phyloP scores from a whole-genome alignment of 139 green algal species.

The Chlorella sorokiniana region DNA sequence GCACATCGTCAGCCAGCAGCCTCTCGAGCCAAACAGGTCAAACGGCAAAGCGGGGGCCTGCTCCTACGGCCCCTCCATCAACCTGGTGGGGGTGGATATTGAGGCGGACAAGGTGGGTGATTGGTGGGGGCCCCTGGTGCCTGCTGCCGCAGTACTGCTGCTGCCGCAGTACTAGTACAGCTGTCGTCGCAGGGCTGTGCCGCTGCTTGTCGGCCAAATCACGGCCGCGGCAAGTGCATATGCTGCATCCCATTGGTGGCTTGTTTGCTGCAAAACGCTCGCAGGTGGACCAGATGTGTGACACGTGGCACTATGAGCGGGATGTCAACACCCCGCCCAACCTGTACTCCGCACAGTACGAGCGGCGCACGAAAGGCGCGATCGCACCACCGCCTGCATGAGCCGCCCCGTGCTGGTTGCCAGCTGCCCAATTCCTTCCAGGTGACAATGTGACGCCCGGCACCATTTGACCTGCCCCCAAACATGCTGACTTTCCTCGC shows the following conservation, averaged over 20 bases:
- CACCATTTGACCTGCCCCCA: no score
- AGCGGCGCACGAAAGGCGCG: not conserved
- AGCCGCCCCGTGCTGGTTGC: no score
- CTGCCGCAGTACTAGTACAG: not conserved
- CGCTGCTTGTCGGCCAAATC: not conserved
- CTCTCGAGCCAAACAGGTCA: not conserved
- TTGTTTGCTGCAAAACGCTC: no score
- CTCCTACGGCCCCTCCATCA: slow-evolving; percentile 4
- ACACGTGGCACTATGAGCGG: slow-evolving; percentile 12
- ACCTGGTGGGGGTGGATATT: slow-evolving; percentile 7
- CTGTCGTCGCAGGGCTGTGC: no score
- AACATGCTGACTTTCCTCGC: no score
- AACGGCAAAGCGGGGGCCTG: not conserved
- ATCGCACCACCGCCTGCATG: not conserved
- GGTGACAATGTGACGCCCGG: no score
- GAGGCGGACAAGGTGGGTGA: not conserved
- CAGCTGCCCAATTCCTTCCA: no score
- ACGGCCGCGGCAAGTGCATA: not conserved
- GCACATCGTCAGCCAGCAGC: not conserved
- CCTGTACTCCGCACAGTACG: slow-evolving; percentile 15
- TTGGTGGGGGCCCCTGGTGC: not conserved
- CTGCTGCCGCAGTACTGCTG: not conserved
- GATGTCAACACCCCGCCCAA: not conserved
- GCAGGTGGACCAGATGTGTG: not conserved
- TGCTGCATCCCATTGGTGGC: not conserved